phyloP scores from a whole-genome alignment of 2,329 filamentous ascomycete genomes.

The Diaporthe vaccinii region DNA sequence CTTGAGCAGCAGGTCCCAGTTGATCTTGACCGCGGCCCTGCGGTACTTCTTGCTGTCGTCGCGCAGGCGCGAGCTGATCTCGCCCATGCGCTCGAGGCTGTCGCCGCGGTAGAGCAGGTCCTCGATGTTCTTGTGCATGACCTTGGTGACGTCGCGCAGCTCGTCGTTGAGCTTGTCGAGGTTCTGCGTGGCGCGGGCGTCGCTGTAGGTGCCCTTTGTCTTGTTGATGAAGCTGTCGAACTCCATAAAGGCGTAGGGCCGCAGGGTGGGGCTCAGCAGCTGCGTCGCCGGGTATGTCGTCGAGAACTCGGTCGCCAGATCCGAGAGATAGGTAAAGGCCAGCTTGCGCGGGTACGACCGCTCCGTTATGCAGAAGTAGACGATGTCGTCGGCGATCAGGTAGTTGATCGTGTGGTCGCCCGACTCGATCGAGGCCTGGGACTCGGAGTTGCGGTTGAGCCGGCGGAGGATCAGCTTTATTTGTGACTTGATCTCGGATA shows the following conservation, averaged over 20 bases:
- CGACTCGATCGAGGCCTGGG: constrained; percentile 92
- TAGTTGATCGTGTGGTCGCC: constrained; percentile 88
- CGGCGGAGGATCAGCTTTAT: constrained; percentile 91
- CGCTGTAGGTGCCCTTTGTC: constrained; percentile 94
- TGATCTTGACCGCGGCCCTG: constrained; percentile 92
- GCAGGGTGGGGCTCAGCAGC: constrained; percentile 80
- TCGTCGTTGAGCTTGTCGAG: constrained; percentile 97
- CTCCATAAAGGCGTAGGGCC: constrained; percentile 96
- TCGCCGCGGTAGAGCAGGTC: constrained; percentile 96
- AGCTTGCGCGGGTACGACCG: constrained; percentile 96
- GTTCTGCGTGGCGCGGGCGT: constrained; percentile 90
- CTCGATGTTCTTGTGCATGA: constrained; percentile 99
- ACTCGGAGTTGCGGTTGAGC: constrained; percentile 88
- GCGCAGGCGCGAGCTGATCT: constrained; percentile 86
- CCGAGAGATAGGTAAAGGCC: constrained; percentile 96
- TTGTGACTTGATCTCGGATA: constrained; percentile 90
- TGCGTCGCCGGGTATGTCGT: constrained; percentile 83
- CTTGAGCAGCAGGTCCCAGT: constrained; percentile 96
- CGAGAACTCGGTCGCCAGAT: constrained; percentile 91
- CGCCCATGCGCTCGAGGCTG: constrained; percentile 95
- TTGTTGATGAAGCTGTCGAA: constrained; percentile 97
- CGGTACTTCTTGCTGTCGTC: constrained; percentile 97
- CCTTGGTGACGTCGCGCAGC: constrained; percentile 96
- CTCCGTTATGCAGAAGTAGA: constrained; percentile 95
- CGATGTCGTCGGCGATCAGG: constrained; percentile 83